Conservation (phyloP, 352 stramenopile species). For the Pythium aquatile region DNA sequence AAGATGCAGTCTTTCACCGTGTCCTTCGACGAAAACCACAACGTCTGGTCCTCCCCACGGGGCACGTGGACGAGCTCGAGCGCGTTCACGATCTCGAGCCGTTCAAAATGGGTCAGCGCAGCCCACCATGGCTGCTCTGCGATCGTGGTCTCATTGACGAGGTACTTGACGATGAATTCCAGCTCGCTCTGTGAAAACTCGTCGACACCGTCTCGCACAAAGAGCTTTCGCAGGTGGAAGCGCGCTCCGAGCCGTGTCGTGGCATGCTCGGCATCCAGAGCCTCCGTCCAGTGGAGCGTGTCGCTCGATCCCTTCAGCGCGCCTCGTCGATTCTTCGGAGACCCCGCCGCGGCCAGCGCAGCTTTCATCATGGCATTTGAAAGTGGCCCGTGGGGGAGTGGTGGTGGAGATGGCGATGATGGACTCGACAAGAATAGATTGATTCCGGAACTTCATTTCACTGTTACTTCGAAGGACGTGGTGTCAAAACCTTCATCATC, state of each 20-base stretch:
- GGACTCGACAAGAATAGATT: background rate
- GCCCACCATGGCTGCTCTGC: constrained; percentile 31
- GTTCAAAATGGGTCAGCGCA: constrained; percentile 23
- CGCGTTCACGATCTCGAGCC: constrained; percentile 28
- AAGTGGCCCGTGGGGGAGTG: background rate
- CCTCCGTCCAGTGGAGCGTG: constrained; percentile 26
- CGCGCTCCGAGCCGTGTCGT: constrained; percentile 24
- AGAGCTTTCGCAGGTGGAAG: constrained; percentile 32
- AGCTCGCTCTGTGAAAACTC: constrained; percentile 31
- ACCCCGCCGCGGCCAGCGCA: background rate
- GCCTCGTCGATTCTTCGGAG: constrained; percentile 2
- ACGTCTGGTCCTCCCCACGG: constrained; percentile 20
- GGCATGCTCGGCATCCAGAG: constrained; percentile 22
- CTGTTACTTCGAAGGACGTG: background rate
- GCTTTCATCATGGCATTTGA: background rate
- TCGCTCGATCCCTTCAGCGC: constrained; percentile 9
- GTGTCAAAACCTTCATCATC: too few relatives aligned
- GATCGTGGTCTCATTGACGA: constrained; percentile 31
- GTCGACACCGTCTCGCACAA: constrained; percentile 22
- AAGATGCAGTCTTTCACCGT: constrained; percentile 28
- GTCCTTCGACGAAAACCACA: constrained; percentile 30
- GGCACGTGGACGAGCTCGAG: constrained; percentile 24
- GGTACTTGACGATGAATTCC: constrained; percentile 29
- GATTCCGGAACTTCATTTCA: background rate
- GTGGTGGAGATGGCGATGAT: background rate